Base-by-base conservation (phyloP, 768 basidiomycete genomes). In the Hygrophorus pudorinus region DNA sequence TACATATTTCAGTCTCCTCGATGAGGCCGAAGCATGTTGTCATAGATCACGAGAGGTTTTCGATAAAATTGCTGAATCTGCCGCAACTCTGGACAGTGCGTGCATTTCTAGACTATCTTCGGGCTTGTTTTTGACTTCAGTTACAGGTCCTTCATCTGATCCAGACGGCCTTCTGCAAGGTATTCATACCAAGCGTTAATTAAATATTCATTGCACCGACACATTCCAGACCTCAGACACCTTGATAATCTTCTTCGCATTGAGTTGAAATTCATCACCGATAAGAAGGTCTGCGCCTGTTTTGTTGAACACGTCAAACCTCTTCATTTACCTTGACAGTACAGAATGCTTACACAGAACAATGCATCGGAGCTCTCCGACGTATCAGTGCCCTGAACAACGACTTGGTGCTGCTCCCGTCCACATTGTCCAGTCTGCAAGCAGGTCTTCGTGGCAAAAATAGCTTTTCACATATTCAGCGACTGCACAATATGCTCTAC, bases 381-480 rank as follows among this genome's bases (percentile, higher is more conserved):
- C 78, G 75, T 45, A 85, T 96, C 49, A 85, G 88, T 48, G 57
- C 67, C 11, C 68, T 96, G 28, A 96, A 98, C 61, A 80, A 79
- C 47, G 81, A 84, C 45, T 73, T 97, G 31, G 75, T 91, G 1
- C 70, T 79, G 31, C 63, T 96, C 2, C 88, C 90, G 4, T 63
- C 73, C 1, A 65, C 69, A 1, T 64, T 98, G 24, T 67, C 73
- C 0, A 61, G 66, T 2, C 67, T 97, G 1, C 88, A 93, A 56
- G 57, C 72, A 1, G 81, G 78, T 55, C 78, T 93, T 51, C 72
- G 83, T n/a, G 63, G 68, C 45, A 71, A 87, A 56, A 87, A 79
- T 24, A 85, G 83, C 47, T 97, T 97, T 57, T 73, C 83, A n/a
- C 91, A 98, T 61, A 84, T 98, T 11, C 78, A 84, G 40, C 73